Evolutionary conservation across 345 rosid genomes (phyloP).

Genomic region (Excoecaria cochinchinensis): DNA sequence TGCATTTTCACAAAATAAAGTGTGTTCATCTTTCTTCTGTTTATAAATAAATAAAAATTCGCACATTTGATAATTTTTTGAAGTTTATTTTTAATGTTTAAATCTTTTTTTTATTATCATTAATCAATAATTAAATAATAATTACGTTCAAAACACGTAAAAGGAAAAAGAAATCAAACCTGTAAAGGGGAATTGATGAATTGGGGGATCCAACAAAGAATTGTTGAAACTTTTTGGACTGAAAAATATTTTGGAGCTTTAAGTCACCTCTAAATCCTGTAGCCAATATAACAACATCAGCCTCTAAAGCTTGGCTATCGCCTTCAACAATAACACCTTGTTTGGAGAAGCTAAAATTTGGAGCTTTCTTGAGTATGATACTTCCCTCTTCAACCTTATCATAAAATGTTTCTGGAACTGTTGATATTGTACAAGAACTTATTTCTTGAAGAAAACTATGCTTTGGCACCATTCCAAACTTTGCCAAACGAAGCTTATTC

Average conservation of each 20-base stretch:
- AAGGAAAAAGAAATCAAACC: conserved; percentile 21
- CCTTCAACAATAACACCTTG: conserved; percentile 31
- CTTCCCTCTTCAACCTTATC: conserved; percentile 45
- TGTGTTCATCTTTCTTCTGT: too few species aligned
- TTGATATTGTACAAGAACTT: conserved; percentile 29
- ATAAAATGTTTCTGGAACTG: conserved; percentile 30
- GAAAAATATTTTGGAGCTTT: conserved; percentile 14
- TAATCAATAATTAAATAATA: too few species aligned
- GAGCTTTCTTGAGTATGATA: conserved; percentile 44
- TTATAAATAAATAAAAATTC: too few species aligned
- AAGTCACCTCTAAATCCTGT: conserved; percentile 43
- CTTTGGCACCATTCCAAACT: conserved; percentile 46
- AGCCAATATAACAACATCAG: conserved; percentile 38
- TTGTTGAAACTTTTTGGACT: conserved; percentile 27
- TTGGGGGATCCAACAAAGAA: conserved; percentile 25
- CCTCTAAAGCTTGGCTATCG: conserved; percentile 18
- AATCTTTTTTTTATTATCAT: too few species aligned
- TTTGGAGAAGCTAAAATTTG: conserved; percentile 29
- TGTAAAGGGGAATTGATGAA: conserved; percentile 40
- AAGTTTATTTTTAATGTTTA: too few species aligned
- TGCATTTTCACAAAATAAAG: too few species aligned
- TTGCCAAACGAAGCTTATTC: conserved; percentile 32
- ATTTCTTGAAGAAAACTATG: conserved; percentile 33
- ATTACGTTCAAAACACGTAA: too few species aligned
- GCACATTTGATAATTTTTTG: too few species aligned